Base-by-base conservation (phyloP, 129 eudicot species). In the Pulicaria dysenterica region DNA sequence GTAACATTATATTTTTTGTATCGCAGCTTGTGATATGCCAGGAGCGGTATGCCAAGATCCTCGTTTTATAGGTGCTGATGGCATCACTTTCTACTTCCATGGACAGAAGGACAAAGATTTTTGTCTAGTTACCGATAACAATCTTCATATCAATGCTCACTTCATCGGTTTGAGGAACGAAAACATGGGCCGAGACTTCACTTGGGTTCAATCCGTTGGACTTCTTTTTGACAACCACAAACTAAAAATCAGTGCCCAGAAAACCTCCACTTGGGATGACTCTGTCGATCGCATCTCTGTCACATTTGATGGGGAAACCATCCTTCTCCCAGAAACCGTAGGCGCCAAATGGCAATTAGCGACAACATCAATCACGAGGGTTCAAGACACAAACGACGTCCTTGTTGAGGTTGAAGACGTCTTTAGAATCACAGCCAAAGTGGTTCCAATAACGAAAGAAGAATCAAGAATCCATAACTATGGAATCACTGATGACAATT, bases 11-110 rank as follows among this genome's bases (percentile, higher is more conserved):
- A 10, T 50, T 7, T 50, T 36, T 17, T 16, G 5, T 36, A 62
- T 37, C 72, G 84, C 76, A 90, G 96, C 54, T 7, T 90, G 94
- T 44, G 89, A 90, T 68, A 80, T 72, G 84, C 91, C 89, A 0
- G 91, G 94, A 62, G 91, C 87, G 8, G 94, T 85, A 36, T 86
- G 96, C 68, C 96, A 89, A 89, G 96, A 90, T 53, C 96, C 96
- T 46, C 88, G 90, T 8, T 90, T 90, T 71, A 80, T 87, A 4
- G 96, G 91, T 34, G 91, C 81, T 4, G 95, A 85, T 48, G 95
- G 95, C 58, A 76, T 90, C 80, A 87, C 96, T 58, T 90, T 90
- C 84, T 87, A 90, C 81, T 89, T 86, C 79, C 92, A 89, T 10
- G 90, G 90, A 42, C 86, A 86, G 80, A 87, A 90, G 51, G 88